Evolutionary conservation across 2,329 filamentous ascomycete genomes (phyloP).

Genomic region (Aspergillus sp.): DNA sequence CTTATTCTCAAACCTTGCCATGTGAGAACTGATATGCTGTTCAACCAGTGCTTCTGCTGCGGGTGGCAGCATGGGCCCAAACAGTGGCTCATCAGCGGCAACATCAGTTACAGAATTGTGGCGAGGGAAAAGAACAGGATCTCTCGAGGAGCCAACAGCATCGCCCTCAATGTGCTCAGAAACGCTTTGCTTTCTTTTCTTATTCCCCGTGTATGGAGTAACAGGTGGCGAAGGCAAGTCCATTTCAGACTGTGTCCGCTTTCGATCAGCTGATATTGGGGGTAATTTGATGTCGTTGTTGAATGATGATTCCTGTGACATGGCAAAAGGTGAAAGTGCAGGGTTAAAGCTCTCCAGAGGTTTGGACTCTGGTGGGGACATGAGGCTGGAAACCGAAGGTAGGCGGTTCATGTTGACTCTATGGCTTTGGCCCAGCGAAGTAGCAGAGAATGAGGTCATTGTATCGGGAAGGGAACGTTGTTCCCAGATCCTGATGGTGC

Average conservation of each 20-base stretch:
- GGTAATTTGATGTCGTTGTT: conserved; percentile 32
- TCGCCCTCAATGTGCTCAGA: conserved; percentile 31
- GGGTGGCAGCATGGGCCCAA: conserved; percentile 30
- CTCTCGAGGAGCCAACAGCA: conserved; percentile 23
- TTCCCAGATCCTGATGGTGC: background rate
- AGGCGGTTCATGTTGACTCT: conserved; percentile 37
- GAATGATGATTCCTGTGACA: conserved; percentile 23
- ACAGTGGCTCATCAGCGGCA: conserved; percentile 36
- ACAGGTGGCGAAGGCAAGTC: conserved; percentile 43
- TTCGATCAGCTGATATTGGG: conserved; percentile 38
- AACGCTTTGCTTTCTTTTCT: conserved; percentile 30
- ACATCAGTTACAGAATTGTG: conserved; percentile 28
- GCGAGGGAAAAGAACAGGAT: conserved; percentile 41
- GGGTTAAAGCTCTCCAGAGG: conserved; percentile 46
- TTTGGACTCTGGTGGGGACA: conserved; percentile 45
- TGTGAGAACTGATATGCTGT: conserved; percentile 39
- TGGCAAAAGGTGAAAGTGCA: conserved; percentile 22
- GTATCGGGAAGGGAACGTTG: conserved; percentile 1
- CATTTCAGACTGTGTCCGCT: conserved; percentile 38
- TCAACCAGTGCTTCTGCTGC: conserved; percentile 36
- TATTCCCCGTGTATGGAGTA: conserved; percentile 39
- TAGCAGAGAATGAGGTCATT: conserved; percentile 24
- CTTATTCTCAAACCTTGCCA: conserved; percentile 37
- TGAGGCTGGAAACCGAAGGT: conserved; percentile 40
- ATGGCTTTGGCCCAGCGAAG: conserved; percentile 16